Percentiles rank a stretch among this genome's conserved stretches.
Conservation (phyloP, 441 rosid species). For the Breynia disticha region DNA sequence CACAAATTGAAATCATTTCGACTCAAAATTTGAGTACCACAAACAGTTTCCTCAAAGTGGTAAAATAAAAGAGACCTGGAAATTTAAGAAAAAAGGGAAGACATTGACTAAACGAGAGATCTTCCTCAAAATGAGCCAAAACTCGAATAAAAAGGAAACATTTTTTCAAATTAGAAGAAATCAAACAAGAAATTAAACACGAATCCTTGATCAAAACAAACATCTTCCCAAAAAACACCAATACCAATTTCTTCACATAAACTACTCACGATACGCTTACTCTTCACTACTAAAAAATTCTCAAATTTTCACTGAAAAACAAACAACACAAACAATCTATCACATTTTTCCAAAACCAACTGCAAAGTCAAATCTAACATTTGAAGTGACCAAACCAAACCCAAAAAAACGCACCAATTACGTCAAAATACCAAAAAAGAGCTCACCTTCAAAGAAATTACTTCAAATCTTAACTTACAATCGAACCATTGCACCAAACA, state of each 20-base stretch:
- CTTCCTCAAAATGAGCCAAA: background rate
- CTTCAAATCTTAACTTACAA: conserved; percentile 42
- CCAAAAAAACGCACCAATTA: background rate
- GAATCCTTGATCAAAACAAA: too few relatives aligned
- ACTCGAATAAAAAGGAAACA: background rate
- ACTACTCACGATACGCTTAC: too few relatives aligned
- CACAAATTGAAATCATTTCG: background rate
- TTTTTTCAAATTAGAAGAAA: background rate
- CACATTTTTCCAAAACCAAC: conserved; percentile 6
- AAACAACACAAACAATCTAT: conserved; percentile 1
- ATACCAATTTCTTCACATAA: too few relatives aligned
- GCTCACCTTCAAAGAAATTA: conserved; percentile 46
- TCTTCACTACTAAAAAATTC: too few relatives aligned
- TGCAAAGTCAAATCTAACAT: conserved; percentile 21
- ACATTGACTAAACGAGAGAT: background rate
- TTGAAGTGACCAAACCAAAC: background rate
- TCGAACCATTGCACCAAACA: conserved; percentile 24
- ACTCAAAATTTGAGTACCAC: background rate
- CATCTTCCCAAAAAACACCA: too few relatives aligned
- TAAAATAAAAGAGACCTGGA: background rate
- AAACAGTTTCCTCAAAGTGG: conserved; percentile 6
- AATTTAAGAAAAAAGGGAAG: conserved; percentile 1
- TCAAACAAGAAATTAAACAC: too few relatives aligned
- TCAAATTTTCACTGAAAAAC: background rate
- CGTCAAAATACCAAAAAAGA: conserved; percentile 3